These are phyloP conservation scores for Penicillium fimorum DNA, from an alignment of 495 filamentous ascomycete genomes.

Conservation along the genomic window DNA sequence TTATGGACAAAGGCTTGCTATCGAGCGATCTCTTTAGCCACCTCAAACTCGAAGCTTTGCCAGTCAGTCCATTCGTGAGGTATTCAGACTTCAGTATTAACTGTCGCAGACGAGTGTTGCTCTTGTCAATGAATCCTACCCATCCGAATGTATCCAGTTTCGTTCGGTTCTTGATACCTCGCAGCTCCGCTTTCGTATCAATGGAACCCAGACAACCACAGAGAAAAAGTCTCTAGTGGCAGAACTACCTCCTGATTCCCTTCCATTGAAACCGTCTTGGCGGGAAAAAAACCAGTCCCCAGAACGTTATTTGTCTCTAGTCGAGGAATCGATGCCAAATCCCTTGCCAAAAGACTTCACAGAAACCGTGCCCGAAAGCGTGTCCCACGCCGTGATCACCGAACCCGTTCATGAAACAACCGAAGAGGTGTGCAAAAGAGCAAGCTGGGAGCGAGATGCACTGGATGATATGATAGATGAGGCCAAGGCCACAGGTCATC, in stretches of 20 bases:
- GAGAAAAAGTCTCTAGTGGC: slow-evolving; percentile 4
- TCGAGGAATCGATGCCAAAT: background rate
- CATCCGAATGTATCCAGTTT: slow-evolving; percentile 72
- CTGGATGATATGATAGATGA: slow-evolving; percentile 60
- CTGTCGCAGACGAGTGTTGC: slow-evolving; percentile 43
- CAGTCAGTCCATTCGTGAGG: slow-evolving; percentile 37
- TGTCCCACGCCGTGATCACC: background rate
- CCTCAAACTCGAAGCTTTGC: slow-evolving; percentile 50
- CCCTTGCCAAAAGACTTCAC: background rate
- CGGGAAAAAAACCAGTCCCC: slow-evolving; percentile 19
- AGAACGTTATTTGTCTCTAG: slow-evolving; percentile 16
- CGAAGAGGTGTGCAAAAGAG: background rate
- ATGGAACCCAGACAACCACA: slow-evolving; percentile 31
- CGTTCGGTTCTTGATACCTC: slow-evolving; percentile 54
- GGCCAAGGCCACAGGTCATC: slow-evolving; percentile 50
- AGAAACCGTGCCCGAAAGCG: background rate
- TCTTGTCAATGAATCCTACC: slow-evolving; percentile 76
- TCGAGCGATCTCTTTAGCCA: slow-evolving; percentile 64
- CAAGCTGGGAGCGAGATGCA: slow-evolving; percentile 38
- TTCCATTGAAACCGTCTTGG: slow-evolving; percentile 32
- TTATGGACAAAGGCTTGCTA: slow-evolving; percentile 69
- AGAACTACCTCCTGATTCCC: slow-evolving; percentile 13
- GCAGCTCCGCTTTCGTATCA: slow-evolving; percentile 60
- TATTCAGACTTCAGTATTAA: slow-evolving; percentile 29
- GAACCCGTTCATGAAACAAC: background rate